Evolutionary conservation across 1,284 basidiomycete species (phyloP).

Genomic region (Ustilago esculenta): DNA sequence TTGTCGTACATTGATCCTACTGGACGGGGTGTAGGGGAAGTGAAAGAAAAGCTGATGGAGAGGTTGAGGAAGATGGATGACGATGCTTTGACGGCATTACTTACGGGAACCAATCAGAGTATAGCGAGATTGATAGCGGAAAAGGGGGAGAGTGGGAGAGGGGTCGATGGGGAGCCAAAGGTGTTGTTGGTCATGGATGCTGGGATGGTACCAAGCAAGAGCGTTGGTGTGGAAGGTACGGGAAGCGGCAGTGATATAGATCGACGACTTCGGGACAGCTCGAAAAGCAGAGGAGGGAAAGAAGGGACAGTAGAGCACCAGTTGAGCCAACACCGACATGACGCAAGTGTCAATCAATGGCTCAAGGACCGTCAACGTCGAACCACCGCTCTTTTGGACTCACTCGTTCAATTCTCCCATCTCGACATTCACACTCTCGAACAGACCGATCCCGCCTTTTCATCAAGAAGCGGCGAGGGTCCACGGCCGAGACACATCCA

Average conservation of each 20-base stretch:
- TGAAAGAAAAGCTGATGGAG: conserved; percentile 11
- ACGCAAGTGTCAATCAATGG: conserved; percentile 5
- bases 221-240: conserved; percentile 29
- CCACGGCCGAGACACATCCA: background rate
- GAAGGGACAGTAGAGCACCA: background rate
- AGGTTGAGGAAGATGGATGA: conserved; percentile 29
- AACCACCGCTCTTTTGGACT: conserved; percentile 3
- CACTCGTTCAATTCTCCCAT: conserved; percentile 5
- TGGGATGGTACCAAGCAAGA: conserved; percentile 19
- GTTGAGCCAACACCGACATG: background rate
- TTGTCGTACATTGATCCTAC: conserved; percentile 7
- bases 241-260: conserved; percentile 35
- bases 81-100: conserved; percentile 28
- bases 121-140: conserved; percentile 5
- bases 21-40: background rate
- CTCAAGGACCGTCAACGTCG: conserved; percentile 20
- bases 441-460: background rate
- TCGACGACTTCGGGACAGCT: conserved; percentile 1
- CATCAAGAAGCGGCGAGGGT: background rate
- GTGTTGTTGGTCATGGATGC: conserved; percentile 8
- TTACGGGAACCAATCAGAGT: conserved; percentile 2
- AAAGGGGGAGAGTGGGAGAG: background rate
- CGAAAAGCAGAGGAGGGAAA: background rate
- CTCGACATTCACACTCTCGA: conserved; percentile 20
- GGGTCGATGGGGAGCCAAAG: background rate